Conservation (phyloP, 2,329 filamentous ascomycete genomes). For the Neopestalotiopsis rosae region DNA sequence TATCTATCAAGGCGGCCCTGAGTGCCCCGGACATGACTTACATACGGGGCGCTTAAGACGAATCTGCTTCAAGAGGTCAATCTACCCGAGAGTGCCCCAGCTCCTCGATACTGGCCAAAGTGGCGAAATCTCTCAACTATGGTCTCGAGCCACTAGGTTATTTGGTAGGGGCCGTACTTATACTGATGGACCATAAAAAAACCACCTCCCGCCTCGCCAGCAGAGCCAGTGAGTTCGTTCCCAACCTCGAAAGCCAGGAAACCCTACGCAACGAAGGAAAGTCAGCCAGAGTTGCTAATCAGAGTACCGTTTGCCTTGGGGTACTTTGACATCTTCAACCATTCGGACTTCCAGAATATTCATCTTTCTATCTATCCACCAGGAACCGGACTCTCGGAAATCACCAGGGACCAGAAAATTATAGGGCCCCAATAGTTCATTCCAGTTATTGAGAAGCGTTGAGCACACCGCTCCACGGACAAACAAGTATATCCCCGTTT, state of each 20-base stretch:
- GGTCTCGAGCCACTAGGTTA: not conserved
- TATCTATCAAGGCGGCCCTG: not conserved
- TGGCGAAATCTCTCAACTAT: slow-evolving; percentile 18
- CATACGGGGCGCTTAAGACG: slow-evolving; percentile 11
- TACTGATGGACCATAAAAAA: slow-evolving; percentile 13
- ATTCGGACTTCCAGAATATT: not conserved
- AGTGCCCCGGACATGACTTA: slow-evolving; percentile 14
- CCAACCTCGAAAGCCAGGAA: slow-evolving; percentile 9
- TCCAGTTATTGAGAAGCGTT: slow-evolving; percentile 8
- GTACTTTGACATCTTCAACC: not conserved
- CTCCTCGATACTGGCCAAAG: slow-evolving; percentile 12
- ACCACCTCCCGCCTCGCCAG: not conserved
- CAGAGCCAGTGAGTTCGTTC: not conserved
- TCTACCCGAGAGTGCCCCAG: slow-evolving; percentile 13
- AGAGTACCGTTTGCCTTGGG: slow-evolving; percentile 12
- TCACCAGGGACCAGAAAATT: not conserved
- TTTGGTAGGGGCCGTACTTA: not conserved
- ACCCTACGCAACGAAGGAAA: slow-evolving; percentile 17
- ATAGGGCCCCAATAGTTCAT: slow-evolving; percentile 12
- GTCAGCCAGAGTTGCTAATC: slow-evolving; percentile 18
- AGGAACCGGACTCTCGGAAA: slow-evolving; percentile 11
- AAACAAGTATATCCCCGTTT: slow-evolving; percentile 23
- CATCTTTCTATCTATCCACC: slow-evolving; percentile 7
- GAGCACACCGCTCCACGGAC: slow-evolving; percentile 21
- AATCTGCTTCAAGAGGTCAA: slow-evolving; percentile 5